phyloP scores from a whole-genome alignment of 2,329 filamentous ascomycete genomes.

The Fusarium sp. region DNA sequence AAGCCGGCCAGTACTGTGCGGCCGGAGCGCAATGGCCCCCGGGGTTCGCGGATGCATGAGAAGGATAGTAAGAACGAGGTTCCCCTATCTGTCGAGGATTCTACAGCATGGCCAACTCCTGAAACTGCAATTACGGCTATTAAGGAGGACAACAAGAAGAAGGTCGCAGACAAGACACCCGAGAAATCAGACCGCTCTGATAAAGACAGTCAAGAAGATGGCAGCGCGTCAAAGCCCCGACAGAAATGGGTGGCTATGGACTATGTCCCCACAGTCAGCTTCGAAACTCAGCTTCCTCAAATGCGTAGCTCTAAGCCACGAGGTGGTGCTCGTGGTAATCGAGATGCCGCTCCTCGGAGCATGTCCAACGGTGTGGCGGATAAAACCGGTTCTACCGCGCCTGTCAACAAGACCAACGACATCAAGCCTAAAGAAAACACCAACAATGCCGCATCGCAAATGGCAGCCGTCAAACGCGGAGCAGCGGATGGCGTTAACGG shows the following conservation, averaged over 20 bases:
- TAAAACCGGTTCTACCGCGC: constrained; percentile 47
- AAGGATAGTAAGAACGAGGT: constrained; percentile 52
- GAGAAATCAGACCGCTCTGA: constrained; percentile 70
- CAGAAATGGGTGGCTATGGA: constrained; percentile 85
- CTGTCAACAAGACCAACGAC: constrained; percentile 47
- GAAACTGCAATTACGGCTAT: constrained; percentile 73
- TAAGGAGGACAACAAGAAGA: constrained; percentile 75
- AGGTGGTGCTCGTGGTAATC: constrained; percentile 57
- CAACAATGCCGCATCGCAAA: constrained; percentile 50
- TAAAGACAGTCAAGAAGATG: constrained; percentile 67
- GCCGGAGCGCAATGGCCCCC: constrained; percentile 54
- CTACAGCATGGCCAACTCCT: constrained; percentile 88
- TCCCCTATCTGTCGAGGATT: constrained; percentile 76
- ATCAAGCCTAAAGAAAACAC: constrained; percentile 50
- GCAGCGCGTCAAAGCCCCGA: constrained; percentile 56
- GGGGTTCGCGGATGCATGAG: constrained; percentile 57
- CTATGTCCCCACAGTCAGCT: constrained; percentile 85
- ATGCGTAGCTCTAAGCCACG: constrained; percentile 61
- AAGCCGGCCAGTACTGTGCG: constrained; percentile 55
- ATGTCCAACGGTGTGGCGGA: constrained; percentile 49
- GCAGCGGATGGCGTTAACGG: constrained; percentile 52
- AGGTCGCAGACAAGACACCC: constrained; percentile 68
- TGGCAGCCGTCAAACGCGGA: constrained; percentile 55
- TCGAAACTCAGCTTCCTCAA: constrained; percentile 80
- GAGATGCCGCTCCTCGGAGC: constrained; percentile 49